Conservation (phyloP, 306 rosid genomes). For the Vigna mungo region DNA sequence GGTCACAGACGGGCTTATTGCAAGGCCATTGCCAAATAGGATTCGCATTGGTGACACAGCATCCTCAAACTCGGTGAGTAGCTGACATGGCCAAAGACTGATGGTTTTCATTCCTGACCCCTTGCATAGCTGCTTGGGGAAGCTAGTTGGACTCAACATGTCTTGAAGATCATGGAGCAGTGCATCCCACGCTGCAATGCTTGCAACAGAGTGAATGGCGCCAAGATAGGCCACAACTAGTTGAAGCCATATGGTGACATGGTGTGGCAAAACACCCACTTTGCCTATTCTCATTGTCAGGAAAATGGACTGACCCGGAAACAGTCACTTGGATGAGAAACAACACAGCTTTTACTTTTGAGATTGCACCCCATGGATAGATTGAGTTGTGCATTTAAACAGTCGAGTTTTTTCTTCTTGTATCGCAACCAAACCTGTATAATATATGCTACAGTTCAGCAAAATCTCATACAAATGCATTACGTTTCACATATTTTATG, state of each 20-base stretch:
- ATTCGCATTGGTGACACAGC: constrained; percentile 50
- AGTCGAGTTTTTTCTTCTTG: background rate
- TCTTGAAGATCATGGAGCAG: constrained; percentile 28
- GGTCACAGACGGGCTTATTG: constrained; percentile 83
- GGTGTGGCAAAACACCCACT: constrained; percentile 27
- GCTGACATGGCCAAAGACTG: constrained; percentile 37
- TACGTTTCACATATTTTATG: constrained; percentile 9
- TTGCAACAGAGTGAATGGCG: constrained; percentile 33
- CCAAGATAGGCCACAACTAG: constrained; percentile 4
- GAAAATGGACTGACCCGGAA: constrained; percentile 9
- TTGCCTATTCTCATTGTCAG: constrained; percentile 2
- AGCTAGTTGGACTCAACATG: constrained; percentile 23
- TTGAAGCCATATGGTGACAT: constrained; percentile 33
- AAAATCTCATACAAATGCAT: constrained; percentile 5
- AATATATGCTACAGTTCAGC: background rate
- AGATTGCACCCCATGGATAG: background rate
- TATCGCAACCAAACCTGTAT: constrained; percentile 22
- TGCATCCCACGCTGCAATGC: background rate
- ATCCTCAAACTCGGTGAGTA: constrained; percentile 28
- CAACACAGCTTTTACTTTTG: background rate
- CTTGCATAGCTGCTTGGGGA: constrained; percentile 35
- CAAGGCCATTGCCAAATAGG: constrained; percentile 83
- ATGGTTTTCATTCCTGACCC: constrained; percentile 38
- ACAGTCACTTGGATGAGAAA: constrained; percentile 16
- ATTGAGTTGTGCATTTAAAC: constrained; percentile 1